Evolutionary conservation across 441 rosid species (phyloP).

Genomic region (Croton laevigatus): DNA sequence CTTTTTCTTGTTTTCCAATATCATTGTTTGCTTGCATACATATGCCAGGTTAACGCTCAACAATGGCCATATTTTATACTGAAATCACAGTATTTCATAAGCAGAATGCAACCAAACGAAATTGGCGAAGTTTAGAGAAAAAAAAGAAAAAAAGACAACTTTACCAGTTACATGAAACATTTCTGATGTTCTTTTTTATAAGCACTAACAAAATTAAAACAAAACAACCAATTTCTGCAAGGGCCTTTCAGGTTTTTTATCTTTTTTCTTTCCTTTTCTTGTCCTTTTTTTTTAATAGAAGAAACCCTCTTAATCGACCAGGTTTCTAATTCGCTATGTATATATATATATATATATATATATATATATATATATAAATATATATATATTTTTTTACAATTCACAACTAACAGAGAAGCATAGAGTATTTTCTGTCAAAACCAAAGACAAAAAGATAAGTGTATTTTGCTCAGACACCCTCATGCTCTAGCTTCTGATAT

Average conservation of each 20-base stretch:
- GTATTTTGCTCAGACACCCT: conserved; percentile 2
- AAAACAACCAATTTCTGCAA: conserved; percentile 15
- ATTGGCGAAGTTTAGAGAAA: neutral
- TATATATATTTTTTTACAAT: conserved; percentile 9
- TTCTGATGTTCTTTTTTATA: conserved; percentile 1
- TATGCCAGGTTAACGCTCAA: too few relatives aligned
- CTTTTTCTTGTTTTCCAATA: neutral
- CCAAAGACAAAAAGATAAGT: conserved; percentile 10
- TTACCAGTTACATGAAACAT: neutral
- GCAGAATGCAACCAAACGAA: conserved; percentile 2
- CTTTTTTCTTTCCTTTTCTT: neutral
- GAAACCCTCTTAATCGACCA: conserved; percentile 22
- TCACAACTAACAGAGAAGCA: conserved; percentile 25
- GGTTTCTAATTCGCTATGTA: too few relatives aligned
- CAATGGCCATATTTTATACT: neutral
- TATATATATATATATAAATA: too few relatives aligned
- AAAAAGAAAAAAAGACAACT: neutral
- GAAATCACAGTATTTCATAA: neutral
- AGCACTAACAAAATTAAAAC: conserved; percentile 14
- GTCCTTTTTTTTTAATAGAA: conserved; percentile 5
- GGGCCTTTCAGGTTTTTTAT: neutral
- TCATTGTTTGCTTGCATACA: neutral
- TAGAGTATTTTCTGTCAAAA: conserved; percentile 14
- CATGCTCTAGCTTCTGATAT: conserved; percentile 13
- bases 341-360: too few relatives aligned